phyloP scores from a whole-genome alignment of 2,329 filamentous ascomycete species.

The Orbilia oligospora region DNA sequence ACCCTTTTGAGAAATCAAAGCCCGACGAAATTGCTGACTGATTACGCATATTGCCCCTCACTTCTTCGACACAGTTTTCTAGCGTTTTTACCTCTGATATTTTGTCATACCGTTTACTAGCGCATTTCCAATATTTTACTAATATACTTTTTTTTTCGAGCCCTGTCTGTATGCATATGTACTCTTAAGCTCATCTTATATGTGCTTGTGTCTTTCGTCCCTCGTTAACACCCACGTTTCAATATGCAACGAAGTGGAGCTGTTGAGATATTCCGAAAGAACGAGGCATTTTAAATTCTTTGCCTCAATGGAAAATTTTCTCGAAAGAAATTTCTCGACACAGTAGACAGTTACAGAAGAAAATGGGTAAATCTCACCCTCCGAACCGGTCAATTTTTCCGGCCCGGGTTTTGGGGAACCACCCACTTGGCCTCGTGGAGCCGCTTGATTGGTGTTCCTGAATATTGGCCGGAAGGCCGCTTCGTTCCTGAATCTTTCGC shows the following conservation, averaged over 20 bases:
- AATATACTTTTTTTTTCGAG: background rate
- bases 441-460: constrained; percentile 59
- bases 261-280: constrained; percentile 21
- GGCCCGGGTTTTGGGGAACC: constrained; percentile 52
- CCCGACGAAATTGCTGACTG: constrained; percentile 1
- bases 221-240: constrained; percentile 29
- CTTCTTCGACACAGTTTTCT: background rate
- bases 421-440: constrained; percentile 55
- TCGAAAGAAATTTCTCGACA: constrained; percentile 34
- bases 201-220: background rate
- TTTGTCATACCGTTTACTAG: constrained; percentile 13
- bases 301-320: background rate
- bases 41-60: constrained; percentile 7
- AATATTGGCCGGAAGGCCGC: constrained; percentile 50
- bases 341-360: constrained; percentile 26
- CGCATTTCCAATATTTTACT: background rate
- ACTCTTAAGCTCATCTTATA: background rate
- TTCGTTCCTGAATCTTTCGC: constrained; percentile 60
- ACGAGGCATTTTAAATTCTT: constrained; percentile 29
- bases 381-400: constrained; percentile 45
- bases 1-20: background rate
- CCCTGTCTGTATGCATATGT: background rate
- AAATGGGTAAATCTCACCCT: constrained; percentile 53
- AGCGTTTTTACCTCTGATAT: background rate
- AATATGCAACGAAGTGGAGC: constrained; percentile 36